Percentiles rank a stretch among this genome's conserved stretches.
These are phyloP conservation scores for Podila epicladia DNA, from an alignment of 192 early-diverging fungal genomes.

Conservation along the genomic window DNA sequence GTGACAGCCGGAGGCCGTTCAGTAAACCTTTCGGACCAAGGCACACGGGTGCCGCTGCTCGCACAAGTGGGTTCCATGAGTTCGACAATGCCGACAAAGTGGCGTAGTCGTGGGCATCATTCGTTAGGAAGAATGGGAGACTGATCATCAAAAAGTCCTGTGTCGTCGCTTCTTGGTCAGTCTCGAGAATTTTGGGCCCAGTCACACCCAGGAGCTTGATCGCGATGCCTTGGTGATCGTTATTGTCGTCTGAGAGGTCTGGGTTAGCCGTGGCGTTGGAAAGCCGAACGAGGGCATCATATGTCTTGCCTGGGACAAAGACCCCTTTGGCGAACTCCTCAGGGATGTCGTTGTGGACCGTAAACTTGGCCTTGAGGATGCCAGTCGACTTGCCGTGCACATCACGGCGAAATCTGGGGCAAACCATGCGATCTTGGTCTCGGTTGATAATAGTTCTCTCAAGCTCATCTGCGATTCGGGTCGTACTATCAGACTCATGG, in stretches of 20 bases:
- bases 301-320: slow-evolving; percentile 47
- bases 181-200: slow-evolving; percentile 22
- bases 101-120: slow-evolving; percentile 10
- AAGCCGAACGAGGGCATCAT: slow-evolving; percentile 30
- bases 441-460: slow-evolving; percentile 1
- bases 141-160: slow-evolving; percentile 46
- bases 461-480: slow-evolving; percentile 12
- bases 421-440: neutral
- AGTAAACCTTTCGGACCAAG: slow-evolving; percentile 22
- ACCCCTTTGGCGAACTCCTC: slow-evolving; percentile 23
- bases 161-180: slow-evolving; percentile 25
- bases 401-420: slow-evolving; percentile 8
- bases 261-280: slow-evolving; percentile 24
- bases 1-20: neutral
- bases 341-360: slow-evolving; percentile 25
- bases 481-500: slow-evolving; percentile 9
- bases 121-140: slow-evolving; percentile 20
- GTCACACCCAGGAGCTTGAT: slow-evolving; percentile 34
- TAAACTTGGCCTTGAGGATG: slow-evolving; percentile 27
- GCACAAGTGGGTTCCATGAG: neutral
- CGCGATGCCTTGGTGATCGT: slow-evolving; percentile 29
- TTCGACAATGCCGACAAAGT: neutral
- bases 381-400: slow-evolving; percentile 33
- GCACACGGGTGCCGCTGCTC: slow-evolving; percentile 14
- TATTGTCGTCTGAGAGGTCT: slow-evolving; percentile 1